A percentile compares a stretch with the other conserved stretches of the same genome.
These are phyloP conservation scores for Metroxylon sagu DNA, from an alignment of 176 grass and related monocot genomes.

Conservation along the genomic window DNA sequence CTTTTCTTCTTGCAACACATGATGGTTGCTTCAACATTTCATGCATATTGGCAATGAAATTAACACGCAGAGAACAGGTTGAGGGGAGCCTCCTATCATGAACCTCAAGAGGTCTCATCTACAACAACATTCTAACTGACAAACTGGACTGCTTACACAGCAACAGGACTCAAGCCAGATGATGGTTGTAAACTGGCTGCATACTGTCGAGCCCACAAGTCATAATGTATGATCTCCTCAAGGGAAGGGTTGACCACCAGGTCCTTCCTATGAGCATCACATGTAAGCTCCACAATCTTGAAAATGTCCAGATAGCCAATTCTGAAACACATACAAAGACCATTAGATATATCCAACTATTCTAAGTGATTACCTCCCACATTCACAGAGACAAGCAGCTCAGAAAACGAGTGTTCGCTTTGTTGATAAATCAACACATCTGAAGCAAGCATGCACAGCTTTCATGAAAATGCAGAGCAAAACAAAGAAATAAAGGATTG, in stretches of 20 bases:
- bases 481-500: too few species aligned
- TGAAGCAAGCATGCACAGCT: too few species aligned
- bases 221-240: slow-evolving; percentile 91
- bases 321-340: not conserved
- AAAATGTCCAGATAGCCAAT: slow-evolving; percentile 77
- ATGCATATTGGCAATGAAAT: too few species aligned
- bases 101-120: not conserved
- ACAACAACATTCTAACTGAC: not conserved
- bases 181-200: slow-evolving; percentile 46
- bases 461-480: too few species aligned
- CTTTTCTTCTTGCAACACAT: too few species aligned
- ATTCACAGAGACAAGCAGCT: slow-evolving; percentile 14
- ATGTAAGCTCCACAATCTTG: slow-evolving; percentile 84
- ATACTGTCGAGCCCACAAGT: slow-evolving; percentile 78
- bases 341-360: not conserved
- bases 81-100: not conserved
- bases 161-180: slow-evolving; percentile 56
- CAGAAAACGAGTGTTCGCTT: slow-evolving; percentile 20
- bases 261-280: slow-evolving; percentile 63
- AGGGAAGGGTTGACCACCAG: slow-evolving; percentile 60
- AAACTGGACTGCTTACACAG: slow-evolving; percentile 18
- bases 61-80: too few species aligned
- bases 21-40: too few species aligned
- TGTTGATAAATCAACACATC: slow-evolving; percentile 1
- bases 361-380: not conserved